These are phyloP conservation scores for Ophiostoma ulmi DNA, from an alignment of 2,329 filamentous ascomycete species.

Conservation along the genomic window DNA sequence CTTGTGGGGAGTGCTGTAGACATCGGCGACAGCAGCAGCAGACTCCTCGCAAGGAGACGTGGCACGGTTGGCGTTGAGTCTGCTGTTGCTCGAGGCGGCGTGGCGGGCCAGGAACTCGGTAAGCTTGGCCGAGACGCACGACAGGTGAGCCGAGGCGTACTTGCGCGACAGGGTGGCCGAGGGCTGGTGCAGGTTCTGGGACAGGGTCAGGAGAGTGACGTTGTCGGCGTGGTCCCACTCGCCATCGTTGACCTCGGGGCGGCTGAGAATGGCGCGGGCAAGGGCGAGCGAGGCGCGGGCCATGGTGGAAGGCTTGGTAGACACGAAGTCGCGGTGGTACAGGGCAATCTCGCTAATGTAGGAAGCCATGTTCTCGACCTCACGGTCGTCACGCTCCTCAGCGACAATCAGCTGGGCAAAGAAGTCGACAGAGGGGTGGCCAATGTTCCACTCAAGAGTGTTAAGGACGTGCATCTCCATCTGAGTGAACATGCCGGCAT, in stretches of 20 bases:
- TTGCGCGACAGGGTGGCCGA: slow-evolving; percentile 56
- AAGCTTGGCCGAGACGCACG: slow-evolving; percentile 51
- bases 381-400: slow-evolving; percentile 71
- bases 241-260: slow-evolving; percentile 67
- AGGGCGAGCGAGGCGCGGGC: slow-evolving; percentile 82
- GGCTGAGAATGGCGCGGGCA: slow-evolving; percentile 76
- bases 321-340: slow-evolving; percentile 96
- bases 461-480: slow-evolving; percentile 99
- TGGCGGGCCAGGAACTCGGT: slow-evolving; percentile 56
- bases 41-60: slow-evolving; percentile 53
- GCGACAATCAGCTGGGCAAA: slow-evolving; percentile 84
- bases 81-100: slow-evolving; percentile 39
- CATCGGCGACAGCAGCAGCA: slow-evolving; percentile 51
- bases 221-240: slow-evolving; percentile 74
- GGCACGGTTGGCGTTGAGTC: slow-evolving; percentile 27
- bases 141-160: slow-evolving; percentile 52
- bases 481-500: slow-evolving; percentile 99
- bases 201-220: slow-evolving; percentile 56
- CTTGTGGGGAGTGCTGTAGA: slow-evolving; percentile 77
- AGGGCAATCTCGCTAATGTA: slow-evolving; percentile 94
- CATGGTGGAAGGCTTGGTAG: slow-evolving; percentile 83
- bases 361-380: slow-evolving; percentile 89
- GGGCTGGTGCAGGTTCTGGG: slow-evolving; percentile 55
- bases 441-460: slow-evolving; percentile 92
- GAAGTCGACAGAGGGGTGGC: slow-evolving; percentile 91